Percentiles rank a stretch among this genome's conserved stretches.
Conservation (phyloP, 352 stramenopile genomes). For the Phytophthora citrophthora region DNA sequence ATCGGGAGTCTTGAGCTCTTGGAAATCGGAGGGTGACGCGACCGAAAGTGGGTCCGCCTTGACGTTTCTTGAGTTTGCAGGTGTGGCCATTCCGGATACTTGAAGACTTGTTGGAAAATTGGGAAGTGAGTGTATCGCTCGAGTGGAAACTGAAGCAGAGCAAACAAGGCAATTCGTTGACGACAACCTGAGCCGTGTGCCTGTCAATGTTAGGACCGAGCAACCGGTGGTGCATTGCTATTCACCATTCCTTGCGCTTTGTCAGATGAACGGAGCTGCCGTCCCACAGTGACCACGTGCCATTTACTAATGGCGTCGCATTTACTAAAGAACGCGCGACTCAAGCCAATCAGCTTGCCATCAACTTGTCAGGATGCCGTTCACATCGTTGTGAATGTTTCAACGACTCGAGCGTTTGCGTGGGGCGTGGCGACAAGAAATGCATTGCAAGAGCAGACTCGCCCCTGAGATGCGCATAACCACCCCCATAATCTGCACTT, state of each 20-base stretch:
- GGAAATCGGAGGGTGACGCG: slow-evolving; percentile 25
- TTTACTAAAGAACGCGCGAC: slow-evolving; percentile 32
- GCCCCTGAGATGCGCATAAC: slow-evolving; percentile 32
- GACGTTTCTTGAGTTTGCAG: slow-evolving; percentile 8
- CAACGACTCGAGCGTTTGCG: slow-evolving; percentile 7
- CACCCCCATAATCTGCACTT: slow-evolving; percentile 17
- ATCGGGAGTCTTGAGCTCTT: slow-evolving; percentile 43
- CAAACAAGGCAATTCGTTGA: slow-evolving; percentile 5
- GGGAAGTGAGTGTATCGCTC: slow-evolving; percentile 13
- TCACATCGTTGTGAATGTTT: slow-evolving; percentile 13
- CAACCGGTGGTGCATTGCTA: slow-evolving; percentile 37
- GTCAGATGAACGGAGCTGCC: slow-evolving; percentile 21
- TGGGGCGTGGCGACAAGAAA: slow-evolving; percentile 10
- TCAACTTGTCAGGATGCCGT: slow-evolving; percentile 12
- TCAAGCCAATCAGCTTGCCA: slow-evolving; percentile 30
- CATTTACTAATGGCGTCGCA: slow-evolving; percentile 35
- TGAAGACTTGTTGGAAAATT: slow-evolving; percentile 23
- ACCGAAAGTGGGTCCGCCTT: slow-evolving; percentile 13
- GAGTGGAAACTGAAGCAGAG: slow-evolving; percentile 3
- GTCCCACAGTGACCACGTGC: slow-evolving; percentile 34
- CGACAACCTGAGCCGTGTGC: not conserved
- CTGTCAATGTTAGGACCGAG: slow-evolving; percentile 15
- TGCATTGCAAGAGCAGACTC: slow-evolving; percentile 7
- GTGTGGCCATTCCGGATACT: slow-evolving; percentile 13
- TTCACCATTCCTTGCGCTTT: slow-evolving; percentile 34